phyloP scores from a whole-genome alignment of 768 basidiomycete species.

The Termitomyces sp. region DNA sequence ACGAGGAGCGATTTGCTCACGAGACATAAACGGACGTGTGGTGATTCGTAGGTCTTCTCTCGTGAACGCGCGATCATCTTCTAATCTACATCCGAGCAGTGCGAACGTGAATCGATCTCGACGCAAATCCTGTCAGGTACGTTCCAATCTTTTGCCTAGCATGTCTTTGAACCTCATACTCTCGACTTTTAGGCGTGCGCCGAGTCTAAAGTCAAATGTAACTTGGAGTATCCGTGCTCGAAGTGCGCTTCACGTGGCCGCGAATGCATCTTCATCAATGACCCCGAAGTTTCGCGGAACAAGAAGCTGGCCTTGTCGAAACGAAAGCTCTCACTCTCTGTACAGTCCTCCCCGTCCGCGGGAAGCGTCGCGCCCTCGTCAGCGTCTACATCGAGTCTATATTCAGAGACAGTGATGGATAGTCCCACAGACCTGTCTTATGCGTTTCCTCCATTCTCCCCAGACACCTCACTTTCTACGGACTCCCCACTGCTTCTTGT shows the following conservation, averaged over 20 bases:
- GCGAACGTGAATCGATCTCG: conserved; percentile 55
- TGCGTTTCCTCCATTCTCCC: conserved; percentile 8
- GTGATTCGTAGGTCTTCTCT: conserved; percentile 53
- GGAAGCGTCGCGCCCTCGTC: conserved; percentile 23
- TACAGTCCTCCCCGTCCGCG: conserved; percentile 30
- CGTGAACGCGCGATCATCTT: background rate
- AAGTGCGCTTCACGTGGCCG: conserved; percentile 62
- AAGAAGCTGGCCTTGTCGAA: conserved; percentile 34
- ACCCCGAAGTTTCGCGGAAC: conserved; percentile 41
- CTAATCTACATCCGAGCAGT: conserved; percentile 15
- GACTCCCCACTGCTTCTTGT: conserved; percentile 14
- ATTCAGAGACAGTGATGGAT: conserved; percentile 14
- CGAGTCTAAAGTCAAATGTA: conserved; percentile 76
- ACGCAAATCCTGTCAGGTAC: conserved; percentile 63
- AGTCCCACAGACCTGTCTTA: conserved; percentile 15
- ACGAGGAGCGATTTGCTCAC: conserved; percentile 73
- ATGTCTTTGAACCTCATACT: conserved; percentile 4
- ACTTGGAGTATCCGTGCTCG: conserved; percentile 64
- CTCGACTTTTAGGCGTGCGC: conserved; percentile 54
- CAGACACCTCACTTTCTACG: conserved; percentile 12
- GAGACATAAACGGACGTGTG: conserved; percentile 70
- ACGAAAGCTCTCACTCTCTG: conserved; percentile 20
- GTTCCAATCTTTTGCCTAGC: background rate
- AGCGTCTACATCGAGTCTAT: conserved; percentile 6
- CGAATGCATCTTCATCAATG: conserved; percentile 62